Evolutionary conservation across 2,329 filamentous ascomycete species (phyloP), one percentile per base, ranked within the genome.

Genomic region (Sporothrix brasiliensis): DNA sequence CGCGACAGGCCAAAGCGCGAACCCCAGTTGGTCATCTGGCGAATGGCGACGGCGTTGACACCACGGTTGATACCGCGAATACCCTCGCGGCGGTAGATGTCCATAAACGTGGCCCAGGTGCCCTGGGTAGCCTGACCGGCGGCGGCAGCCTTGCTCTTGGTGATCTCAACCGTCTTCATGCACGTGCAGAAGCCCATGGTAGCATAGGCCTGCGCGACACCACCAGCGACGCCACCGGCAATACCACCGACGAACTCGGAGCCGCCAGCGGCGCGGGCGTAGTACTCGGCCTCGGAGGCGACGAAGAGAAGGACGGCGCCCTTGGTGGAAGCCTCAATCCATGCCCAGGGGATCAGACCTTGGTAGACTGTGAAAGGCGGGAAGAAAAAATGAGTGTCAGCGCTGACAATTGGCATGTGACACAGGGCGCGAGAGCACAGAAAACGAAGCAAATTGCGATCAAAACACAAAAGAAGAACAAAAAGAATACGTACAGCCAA

Each of bases 91-190:
- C 92, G 91, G 86, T 96, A 99, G 82, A 99, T 99, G 79, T 92
- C 90, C 90, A 94, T 95, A 83, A 99, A 99, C 72, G 95, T 98
- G 76, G 89, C 87, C 81, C 97, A 96, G 75, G 95, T 98, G 77
- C 92, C 89, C n/a, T 89, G 92, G 30, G 93, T 92, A 84, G 93
- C 92, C 75, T 90, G 88, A 76, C 95, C 95, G 56, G 89, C 75
- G 47, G 92, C 90, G 16, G 92, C 93, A 79, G 95, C 86, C 88
- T 98, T 98, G 87, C 95, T 91, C 85, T 97, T 96, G 79, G 95
- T 99, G 83, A 99, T 99, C 83, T 99, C 95, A 75, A 98, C 95
- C 74, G 95, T 99, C 90, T 99, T 99, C 95, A 99, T 99, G 88
- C 95, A 99, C 73, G 95, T 99, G 84, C 95, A 99, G 89, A 99